These are phyloP conservation scores for Seiridium cupressi DNA, from an alignment of 2,329 filamentous ascomycete genomes.

Conservation along the genomic window DNA sequence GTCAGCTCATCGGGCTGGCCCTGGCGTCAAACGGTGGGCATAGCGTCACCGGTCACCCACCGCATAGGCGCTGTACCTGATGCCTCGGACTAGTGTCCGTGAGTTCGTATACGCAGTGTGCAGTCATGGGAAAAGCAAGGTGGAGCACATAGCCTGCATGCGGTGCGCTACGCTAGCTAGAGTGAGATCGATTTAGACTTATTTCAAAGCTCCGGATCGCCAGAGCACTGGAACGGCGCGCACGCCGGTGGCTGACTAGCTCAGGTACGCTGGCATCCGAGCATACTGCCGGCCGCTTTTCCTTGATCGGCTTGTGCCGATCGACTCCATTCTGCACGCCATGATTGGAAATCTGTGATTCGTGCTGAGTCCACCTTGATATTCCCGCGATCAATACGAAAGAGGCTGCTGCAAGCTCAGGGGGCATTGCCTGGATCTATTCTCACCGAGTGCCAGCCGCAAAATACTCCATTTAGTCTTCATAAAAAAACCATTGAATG, in stretches of 20 bases:
- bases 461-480: neutral
- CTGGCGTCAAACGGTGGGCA: neutral
- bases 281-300: neutral
- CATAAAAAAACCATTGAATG: too few species aligned
- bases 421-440: neutral
- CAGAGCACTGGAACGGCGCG: neutral
- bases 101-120: neutral
- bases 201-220: neutral
- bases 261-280: neutral
- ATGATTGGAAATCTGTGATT: neutral
- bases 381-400: neutral
- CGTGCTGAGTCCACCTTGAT: neutral
- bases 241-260: neutral
- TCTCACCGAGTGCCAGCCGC: neutral
- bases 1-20: neutral
- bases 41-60: neutral
- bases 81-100: neutral
- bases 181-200: constrained; percentile 5
- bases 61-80: neutral
- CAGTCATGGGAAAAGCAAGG: neutral
- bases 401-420: neutral
- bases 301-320: neutral
- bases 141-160: neutral
- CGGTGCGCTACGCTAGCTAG: neutral
- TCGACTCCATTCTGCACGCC: neutral